Evolutionary conservation across 345 rosid genomes (phyloP), one percentile per base, ranked within the genome.

Genomic region (Combretum micranthum): DNA sequence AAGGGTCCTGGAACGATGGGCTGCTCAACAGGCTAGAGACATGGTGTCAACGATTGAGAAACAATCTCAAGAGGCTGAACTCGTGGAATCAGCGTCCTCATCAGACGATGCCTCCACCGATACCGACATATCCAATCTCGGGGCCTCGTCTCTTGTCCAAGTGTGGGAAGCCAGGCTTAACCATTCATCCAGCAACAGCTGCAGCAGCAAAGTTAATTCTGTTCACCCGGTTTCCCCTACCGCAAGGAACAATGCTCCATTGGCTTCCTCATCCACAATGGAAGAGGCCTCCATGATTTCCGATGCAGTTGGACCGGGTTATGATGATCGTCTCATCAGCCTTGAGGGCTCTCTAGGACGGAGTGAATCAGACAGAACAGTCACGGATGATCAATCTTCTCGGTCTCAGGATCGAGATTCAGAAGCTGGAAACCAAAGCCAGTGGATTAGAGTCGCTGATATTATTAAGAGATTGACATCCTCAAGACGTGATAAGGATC

Each of bases 131-230:
- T 63, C 55, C 10, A 77, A 63, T 18, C 71, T 19, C 18, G 86
- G 83, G 0, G 96, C 98, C 42, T 88, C 94, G 20, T 91, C 96
- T 10, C 84, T 91, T 12, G 98, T 91, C 44, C 96, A 85, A 69
- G 86, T 88, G 59, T 91, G 98, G 95, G 96, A 91, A 62, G 90
- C 92, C 1, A 82, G 88, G 73, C 69, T 83, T n/a, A 67, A 75
- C 17, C 80, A 68, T n/a, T 49, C 60, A 0, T 22, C 3, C 44
- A 72, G 73, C 57, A 63, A 69, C 12, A 68, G 72, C 65, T 16
- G 60, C 57, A 7, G 64, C 5, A 64, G 69, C 68, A 68, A 68
- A 70, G 62, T 59, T 9, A 64, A 55, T 53, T 61, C 74, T 70
- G 17, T 61, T 51, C 32, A 65, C 50, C 21, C 23, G 19, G 53